A percentile compares a stretch with the other conserved stretches of the same genome.
Conservation (phyloP, 179 eudicot genomes). For the Corrigiola litoralis region DNA sequence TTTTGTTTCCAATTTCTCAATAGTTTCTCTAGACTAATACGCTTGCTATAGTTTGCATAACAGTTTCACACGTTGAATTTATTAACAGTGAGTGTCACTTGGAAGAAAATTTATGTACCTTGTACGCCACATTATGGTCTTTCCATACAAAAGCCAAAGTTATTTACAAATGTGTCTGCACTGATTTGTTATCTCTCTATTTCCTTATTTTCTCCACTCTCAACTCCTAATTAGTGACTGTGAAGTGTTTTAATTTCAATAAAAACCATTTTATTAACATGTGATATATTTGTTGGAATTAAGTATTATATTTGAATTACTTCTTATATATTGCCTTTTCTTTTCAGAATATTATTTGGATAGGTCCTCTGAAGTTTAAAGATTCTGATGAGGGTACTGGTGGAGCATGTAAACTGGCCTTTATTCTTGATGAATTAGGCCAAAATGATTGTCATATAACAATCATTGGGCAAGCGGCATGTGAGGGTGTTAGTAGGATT, state of each 20-base stretch:
- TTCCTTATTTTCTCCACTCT: too few species aligned
- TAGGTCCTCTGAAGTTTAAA: slow-evolving; percentile 54
- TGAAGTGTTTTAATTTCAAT: neutral
- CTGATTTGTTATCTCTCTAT: too few species aligned
- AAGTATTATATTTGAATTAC: neutral
- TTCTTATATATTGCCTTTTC: neutral
- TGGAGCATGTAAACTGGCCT: slow-evolving; percentile 48
- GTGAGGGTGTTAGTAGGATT: slow-evolving; percentile 27
- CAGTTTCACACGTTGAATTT: too few species aligned
- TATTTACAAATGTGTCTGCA: too few species aligned
- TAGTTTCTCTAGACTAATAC: too few species aligned
- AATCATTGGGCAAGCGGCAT: slow-evolving; percentile 56
- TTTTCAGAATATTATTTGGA: slow-evolving; percentile 75
- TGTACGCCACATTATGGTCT: too few species aligned
- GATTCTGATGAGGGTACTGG: slow-evolving; percentile 25
- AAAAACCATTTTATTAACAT: neutral
- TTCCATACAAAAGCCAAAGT: too few species aligned
- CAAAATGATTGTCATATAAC: slow-evolving; percentile 46
- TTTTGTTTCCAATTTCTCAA: neutral
- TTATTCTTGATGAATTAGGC: slow-evolving; percentile 42
- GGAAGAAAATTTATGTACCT: too few species aligned
- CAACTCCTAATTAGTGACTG: too few species aligned
- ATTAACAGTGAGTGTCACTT: too few species aligned
- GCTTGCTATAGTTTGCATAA: neutral
- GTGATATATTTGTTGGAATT: neutral